These are phyloP conservation scores for Hygrophila difformis DNA, from an alignment of 257 asterid species.

Conservation along the genomic window DNA sequence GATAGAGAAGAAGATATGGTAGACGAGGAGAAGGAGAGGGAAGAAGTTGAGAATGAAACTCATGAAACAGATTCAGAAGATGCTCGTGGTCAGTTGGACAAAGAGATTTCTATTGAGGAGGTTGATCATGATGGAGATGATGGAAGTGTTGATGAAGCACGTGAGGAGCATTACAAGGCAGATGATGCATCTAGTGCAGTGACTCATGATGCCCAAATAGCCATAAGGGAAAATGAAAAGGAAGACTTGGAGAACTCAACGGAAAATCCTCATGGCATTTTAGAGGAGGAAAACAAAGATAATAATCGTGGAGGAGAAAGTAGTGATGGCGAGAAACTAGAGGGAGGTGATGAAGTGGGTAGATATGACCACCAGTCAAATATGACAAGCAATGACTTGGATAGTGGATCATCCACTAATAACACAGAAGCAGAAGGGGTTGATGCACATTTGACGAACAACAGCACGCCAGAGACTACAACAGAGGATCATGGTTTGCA, in stretches of 20 bases:
- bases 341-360: slow-evolving; percentile 24
- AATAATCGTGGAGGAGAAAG: slow-evolving; percentile 17
- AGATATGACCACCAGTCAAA: slow-evolving; percentile 20
- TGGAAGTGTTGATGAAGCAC: slow-evolving; percentile 47
- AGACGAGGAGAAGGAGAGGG: slow-evolving; percentile 46
- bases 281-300: slow-evolving; percentile 22
- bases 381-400: slow-evolving; percentile 20
- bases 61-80: slow-evolving; percentile 44
- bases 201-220: slow-evolving; percentile 38
- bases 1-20: slow-evolving; percentile 39
- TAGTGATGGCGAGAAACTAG: slow-evolving; percentile 16
- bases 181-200: slow-evolving; percentile 99
- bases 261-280: slow-evolving; percentile 21
- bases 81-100: slow-evolving; percentile 29
- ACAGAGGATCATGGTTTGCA: slow-evolving; percentile 19
- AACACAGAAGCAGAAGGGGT: slow-evolving; percentile 20
- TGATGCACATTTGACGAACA: slow-evolving; percentile 18
- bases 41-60: slow-evolving; percentile 34
- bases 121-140: slow-evolving; percentile 38
- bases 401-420: slow-evolving; percentile 28
- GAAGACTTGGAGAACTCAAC: slow-evolving; percentile 24
- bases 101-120: slow-evolving; percentile 31
- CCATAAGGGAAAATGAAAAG: slow-evolving; percentile 27
- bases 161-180: slow-evolving; percentile 84
- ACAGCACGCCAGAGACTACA: slow-evolving; percentile 23